These are phyloP conservation scores for Stemphylium beticola DNA, from an alignment of 2,329 filamentous ascomycete genomes.

Conservation along the genomic window DNA sequence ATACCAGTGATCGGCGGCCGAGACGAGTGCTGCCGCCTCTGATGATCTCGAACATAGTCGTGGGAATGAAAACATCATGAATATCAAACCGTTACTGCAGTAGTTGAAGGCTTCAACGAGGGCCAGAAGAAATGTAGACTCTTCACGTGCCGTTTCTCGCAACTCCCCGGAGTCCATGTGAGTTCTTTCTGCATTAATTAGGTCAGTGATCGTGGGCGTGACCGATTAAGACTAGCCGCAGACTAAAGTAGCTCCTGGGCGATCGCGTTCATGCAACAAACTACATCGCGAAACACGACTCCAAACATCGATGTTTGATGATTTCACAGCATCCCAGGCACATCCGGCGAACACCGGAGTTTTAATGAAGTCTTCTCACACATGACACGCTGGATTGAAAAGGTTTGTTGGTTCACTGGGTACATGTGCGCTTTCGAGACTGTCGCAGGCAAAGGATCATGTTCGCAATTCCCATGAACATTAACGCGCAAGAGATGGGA, in stretches of 20 bases:
- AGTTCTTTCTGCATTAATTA: too few relatives aligned
- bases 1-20: conserved; percentile 8
- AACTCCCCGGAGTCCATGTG: too few relatives aligned
- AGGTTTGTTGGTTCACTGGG: not conserved
- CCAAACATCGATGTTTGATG: conserved; percentile 39
- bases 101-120: too few relatives aligned
- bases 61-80: too few relatives aligned
- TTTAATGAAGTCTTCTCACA: not conserved
- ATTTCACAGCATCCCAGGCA: conserved; percentile 9
- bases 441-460: not conserved
- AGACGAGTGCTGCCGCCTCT: not conserved
- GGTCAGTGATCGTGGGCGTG: not conserved
- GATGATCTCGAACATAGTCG: too few relatives aligned
- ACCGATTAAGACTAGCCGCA: conserved; percentile 6
- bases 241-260: conserved; percentile 5
- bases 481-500: not conserved
- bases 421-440: not conserved
- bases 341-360: not conserved
- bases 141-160: too few relatives aligned
- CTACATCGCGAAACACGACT: conserved; percentile 30
- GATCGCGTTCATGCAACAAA: conserved; percentile 16
- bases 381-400: not conserved
- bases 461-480: not conserved
- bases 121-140: too few relatives aligned
- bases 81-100: too few relatives aligned